Conservation (phyloP, 1,139 yeast genomes). For the Scheffersomyces quercinus region DNA sequence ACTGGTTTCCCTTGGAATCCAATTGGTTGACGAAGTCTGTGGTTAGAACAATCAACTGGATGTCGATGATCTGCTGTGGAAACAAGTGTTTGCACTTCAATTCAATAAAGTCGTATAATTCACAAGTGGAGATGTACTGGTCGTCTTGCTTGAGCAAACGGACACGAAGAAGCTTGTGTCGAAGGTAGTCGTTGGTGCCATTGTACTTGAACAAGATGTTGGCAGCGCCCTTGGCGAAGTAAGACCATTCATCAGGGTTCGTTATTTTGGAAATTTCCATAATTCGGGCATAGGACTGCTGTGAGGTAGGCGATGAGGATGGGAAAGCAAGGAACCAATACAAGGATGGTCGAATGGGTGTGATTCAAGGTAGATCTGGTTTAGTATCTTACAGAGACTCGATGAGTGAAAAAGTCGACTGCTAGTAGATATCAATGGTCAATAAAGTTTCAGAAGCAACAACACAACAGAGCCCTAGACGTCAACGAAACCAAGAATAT, state of each 20-base stretch:
- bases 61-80: conserved; percentile 39
- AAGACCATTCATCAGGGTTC: conserved; percentile 43
- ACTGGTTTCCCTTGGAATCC: conserved; percentile 26
- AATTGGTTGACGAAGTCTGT: conserved; percentile 33
- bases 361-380: too few relatives aligned
- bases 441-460: too few relatives aligned
- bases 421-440: too few relatives aligned
- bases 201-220: conserved; percentile 44
- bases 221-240: conserved; percentile 49
- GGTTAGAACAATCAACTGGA: conserved; percentile 40
- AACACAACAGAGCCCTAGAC: too few relatives aligned
- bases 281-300: conserved; percentile 1
- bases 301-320: not conserved
- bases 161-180: conserved; percentile 37
- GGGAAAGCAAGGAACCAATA: not conserved
- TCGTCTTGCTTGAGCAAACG: conserved; percentile 38
- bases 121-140: conserved; percentile 45
- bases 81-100: conserved; percentile 42
- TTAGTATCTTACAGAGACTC: too few relatives aligned
- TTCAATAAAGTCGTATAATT: conserved; percentile 45
- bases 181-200: conserved; percentile 38
- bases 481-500: too few relatives aligned
- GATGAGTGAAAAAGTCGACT: too few relatives aligned
- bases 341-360: too few relatives aligned
- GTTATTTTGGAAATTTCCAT: conserved; percentile 48